Conservation (phyloP, 1,284 basidiomycete species). For the Moniliella sp. region DNA sequence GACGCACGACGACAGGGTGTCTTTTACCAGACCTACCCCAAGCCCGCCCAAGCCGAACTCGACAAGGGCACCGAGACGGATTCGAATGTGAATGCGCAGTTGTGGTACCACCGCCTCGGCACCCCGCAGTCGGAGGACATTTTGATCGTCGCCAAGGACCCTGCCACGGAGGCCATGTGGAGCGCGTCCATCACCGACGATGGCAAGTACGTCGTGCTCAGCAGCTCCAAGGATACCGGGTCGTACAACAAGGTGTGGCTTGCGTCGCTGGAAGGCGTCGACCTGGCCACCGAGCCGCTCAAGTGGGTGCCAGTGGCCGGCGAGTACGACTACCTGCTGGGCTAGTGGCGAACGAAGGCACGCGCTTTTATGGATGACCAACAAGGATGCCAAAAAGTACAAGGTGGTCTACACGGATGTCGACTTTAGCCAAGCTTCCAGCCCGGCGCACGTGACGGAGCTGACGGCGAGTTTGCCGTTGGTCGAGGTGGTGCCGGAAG, state of each 20-base stretch:
- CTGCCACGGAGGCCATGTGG: conserved; percentile 19
- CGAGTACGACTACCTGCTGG: conserved; percentile 14
- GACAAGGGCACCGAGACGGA: conserved; percentile 30
- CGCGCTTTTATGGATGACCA: conserved; percentile 22
- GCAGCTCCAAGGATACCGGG: conserved; percentile 24
- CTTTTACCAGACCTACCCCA: conserved; percentile 28
- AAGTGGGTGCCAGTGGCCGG: conserved; percentile 21
- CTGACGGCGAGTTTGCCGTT: conserved; percentile 24
- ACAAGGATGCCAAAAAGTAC: conserved; percentile 27
- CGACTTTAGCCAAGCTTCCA: conserved; percentile 6
- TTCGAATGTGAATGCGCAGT: conserved; percentile 22
- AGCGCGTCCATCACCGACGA: conserved; percentile 18
- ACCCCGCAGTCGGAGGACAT: conserved; percentile 20
- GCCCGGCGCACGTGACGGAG: conserved; percentile 13
- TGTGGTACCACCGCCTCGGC: conserved; percentile 28
- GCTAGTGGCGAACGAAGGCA: conserved; percentile 1
- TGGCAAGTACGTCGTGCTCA: conserved; percentile 18
- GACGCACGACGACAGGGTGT: conserved; percentile 27
- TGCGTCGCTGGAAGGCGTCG: conserved; percentile 11
- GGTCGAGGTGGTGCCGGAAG: conserved; percentile 51
- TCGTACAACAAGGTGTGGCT: conserved; percentile 18
- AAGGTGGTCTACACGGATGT: conserved; percentile 17
- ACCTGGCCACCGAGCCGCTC: conserved; percentile 5
- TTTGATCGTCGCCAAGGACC: conserved; percentile 20
- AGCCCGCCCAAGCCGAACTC: conserved; percentile 1